Percentiles rank a stretch among this genome's conserved stretches.
These are phyloP conservation scores for Tolypocladium album DNA, from an alignment of 2,329 filamentous ascomycete species.

Conservation along the genomic window DNA sequence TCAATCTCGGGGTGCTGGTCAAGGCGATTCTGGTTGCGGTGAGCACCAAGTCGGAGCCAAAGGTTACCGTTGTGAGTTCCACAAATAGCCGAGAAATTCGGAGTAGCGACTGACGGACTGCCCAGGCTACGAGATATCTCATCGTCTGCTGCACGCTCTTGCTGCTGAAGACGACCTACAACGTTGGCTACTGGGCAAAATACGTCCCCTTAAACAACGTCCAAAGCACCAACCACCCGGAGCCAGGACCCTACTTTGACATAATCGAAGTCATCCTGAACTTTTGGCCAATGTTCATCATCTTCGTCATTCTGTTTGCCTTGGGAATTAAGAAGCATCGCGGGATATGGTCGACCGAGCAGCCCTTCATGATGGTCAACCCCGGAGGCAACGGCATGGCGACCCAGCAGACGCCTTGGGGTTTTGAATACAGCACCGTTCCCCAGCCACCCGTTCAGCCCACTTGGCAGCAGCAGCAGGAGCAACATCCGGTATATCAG, in stretches of 20 bases:
- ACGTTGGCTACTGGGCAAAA: conserved; percentile 8
- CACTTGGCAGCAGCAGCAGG: background rate
- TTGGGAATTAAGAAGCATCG: conserved; percentile 13
- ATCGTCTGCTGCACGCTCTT: conserved; percentile 12
- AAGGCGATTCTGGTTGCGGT: conserved; percentile 12
- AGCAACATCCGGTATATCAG: background rate
- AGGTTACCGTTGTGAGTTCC: conserved; percentile 7
- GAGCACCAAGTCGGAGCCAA: conserved; percentile 4
- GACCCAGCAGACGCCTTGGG: conserved; percentile 8
- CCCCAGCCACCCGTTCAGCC: conserved; percentile 5
- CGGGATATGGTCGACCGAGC: conserved; percentile 15
- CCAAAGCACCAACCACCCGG: background rate
- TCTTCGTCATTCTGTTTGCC: conserved; percentile 14
- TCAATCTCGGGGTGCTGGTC: conserved; percentile 7
- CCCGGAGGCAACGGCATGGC: background rate
- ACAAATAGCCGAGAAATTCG: background rate
- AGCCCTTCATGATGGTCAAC: conserved; percentile 4
- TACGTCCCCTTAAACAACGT: conserved; percentile 3
- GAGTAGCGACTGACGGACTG: too few species aligned
- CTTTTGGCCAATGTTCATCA: conserved; percentile 13
- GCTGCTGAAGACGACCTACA: conserved; percentile 13
- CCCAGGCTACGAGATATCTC: conserved; percentile 12
- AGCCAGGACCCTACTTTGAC: conserved; percentile 3
- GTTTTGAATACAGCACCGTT: conserved; percentile 6
- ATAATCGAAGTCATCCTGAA: conserved; percentile 13